These are phyloP conservation scores for Rubus parviflorus DNA, from an alignment of 306 rosid species.

Conservation along the genomic window DNA sequence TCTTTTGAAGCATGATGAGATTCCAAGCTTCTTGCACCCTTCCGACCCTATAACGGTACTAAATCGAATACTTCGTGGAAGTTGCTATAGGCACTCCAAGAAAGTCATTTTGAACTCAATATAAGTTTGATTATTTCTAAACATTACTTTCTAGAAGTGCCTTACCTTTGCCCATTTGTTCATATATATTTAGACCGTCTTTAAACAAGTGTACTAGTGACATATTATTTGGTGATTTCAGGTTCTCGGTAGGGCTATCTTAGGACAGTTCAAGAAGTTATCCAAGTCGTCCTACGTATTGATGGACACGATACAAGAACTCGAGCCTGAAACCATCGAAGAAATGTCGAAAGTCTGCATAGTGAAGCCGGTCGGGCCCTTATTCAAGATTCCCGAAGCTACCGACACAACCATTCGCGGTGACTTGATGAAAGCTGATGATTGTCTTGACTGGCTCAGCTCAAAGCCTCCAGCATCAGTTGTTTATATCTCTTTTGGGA, in stretches of 20 bases:
- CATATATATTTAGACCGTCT: not conserved
- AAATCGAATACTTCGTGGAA: not conserved
- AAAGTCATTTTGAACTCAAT: too few species aligned
- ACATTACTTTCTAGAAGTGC: too few species aligned
- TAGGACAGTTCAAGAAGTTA: constrained; percentile 32
- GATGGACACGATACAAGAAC: constrained; percentile 37
- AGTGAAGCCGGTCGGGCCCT: constrained; percentile 32
- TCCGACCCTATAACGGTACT: not conserved
- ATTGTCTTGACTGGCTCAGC: constrained; percentile 34
- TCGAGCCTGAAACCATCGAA: constrained; percentile 22
- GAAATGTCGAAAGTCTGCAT: constrained; percentile 16
- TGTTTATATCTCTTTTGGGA: constrained; percentile 44
- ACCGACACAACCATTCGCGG: not conserved
- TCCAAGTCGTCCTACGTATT: constrained; percentile 33
- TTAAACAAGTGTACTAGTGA: not conserved
- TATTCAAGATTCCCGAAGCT: constrained; percentile 19
- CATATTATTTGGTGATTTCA: not conserved
- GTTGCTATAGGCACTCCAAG: too few species aligned
- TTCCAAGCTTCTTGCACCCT: constrained; percentile 36
- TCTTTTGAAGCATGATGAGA: constrained; percentile 28
- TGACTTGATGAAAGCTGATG: constrained; percentile 23
- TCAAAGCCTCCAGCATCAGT: constrained; percentile 24
- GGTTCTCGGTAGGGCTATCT: constrained; percentile 12
- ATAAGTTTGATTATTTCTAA: too few species aligned
- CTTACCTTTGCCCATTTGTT: not conserved